phyloP scores from a whole-genome alignment of 352 stramenopile species.

The Globisporangium recalcitrans region DNA sequence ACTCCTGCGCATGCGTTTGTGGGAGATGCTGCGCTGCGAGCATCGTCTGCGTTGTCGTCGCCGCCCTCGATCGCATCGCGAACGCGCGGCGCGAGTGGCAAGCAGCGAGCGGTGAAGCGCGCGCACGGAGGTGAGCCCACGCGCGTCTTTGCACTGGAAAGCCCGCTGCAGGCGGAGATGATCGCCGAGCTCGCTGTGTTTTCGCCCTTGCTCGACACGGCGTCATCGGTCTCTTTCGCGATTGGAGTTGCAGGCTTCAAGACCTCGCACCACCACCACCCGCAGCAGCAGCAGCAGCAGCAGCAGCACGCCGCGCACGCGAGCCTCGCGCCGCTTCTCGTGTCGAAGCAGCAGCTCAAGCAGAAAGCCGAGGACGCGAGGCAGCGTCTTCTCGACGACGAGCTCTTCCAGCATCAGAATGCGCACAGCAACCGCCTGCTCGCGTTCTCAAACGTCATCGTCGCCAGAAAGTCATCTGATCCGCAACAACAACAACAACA shows the following conservation, averaged over 20 bases:
- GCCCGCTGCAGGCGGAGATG: constrained; percentile 11
- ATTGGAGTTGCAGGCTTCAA: constrained; percentile 8
- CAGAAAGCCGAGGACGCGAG: constrained; percentile 19
- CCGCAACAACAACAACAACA: constrained; percentile 2
- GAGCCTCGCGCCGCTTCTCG: constrained; percentile 11
- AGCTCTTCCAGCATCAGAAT: constrained; percentile 24
- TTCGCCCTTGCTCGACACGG: constrained; percentile 8
- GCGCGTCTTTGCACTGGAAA: constrained; percentile 7
- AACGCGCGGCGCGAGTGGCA: constrained; percentile 13
- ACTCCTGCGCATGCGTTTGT: background rate
- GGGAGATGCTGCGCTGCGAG: background rate
- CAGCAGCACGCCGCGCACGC: constrained; percentile 11
- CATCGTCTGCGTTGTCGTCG: background rate
- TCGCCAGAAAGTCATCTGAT: background rate
- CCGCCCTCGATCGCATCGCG: background rate
- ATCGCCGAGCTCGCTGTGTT: constrained; percentile 13
- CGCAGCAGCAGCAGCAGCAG: constrained; percentile 9
- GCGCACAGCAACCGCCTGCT: constrained; percentile 24
- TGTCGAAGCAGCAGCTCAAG: constrained; percentile 15
- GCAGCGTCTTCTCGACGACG: constrained; percentile 27
- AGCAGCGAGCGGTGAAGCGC: constrained; percentile 5
- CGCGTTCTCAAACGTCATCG: constrained; percentile 22
- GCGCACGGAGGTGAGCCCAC: constrained; percentile 4
- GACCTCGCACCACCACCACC: background rate
- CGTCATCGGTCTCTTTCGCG: background rate